phyloP scores from a whole-genome alignment of 306 rosid genomes.

The Dryas alaskensis region DNA sequence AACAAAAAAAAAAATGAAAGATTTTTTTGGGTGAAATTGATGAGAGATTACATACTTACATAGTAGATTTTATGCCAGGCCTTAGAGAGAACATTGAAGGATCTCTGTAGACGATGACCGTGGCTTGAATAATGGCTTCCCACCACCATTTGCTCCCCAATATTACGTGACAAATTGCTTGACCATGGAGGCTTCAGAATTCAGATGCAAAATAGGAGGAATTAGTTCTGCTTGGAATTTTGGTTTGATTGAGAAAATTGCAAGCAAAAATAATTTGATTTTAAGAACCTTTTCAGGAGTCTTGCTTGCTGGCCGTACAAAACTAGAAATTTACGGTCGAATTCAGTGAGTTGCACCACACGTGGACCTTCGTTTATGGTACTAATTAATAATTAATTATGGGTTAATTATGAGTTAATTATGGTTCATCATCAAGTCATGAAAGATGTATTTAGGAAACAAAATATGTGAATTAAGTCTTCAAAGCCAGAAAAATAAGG shows the following conservation, averaged over 20 bases:
- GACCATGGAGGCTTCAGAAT: neutral
- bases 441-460: no score
- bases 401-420: no score
- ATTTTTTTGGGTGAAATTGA: neutral
- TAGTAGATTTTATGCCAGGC: neutral
- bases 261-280: no score
- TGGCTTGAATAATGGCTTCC: constrained; percentile 18
- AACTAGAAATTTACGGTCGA: constrained; percentile 6
- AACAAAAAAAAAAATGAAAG: neutral
- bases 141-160: constrained; percentile 7
- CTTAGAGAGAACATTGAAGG: neutral
- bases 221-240: no score
- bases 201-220: constrained; percentile 3
- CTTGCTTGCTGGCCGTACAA: neutral
- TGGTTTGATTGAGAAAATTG: no score
- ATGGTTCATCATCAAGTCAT: no score
- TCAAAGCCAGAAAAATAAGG: no score
- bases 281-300: neutral
- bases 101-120: neutral
- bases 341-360: neutral
- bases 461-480: no score
- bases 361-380: no score
- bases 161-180: neutral
- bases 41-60: neutral
- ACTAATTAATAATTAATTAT: no score